Percentiles rank a stretch among this genome's conserved stretches.
Conservation (phyloP, 2,329 filamentous ascomycete genomes). For the Aspergillus pseudoterreus region DNA sequence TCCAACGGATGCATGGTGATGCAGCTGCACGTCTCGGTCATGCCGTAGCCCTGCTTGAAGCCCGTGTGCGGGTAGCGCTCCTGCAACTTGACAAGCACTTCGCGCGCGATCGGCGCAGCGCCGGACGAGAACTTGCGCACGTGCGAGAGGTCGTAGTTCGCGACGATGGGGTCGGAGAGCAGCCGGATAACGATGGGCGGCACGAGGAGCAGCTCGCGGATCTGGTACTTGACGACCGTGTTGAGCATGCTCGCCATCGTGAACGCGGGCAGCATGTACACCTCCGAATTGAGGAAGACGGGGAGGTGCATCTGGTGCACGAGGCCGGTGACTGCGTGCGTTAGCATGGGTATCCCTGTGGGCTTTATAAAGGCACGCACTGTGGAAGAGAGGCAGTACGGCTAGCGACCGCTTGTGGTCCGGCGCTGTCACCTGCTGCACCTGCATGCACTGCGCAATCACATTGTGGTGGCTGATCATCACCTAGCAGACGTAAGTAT, state of each 20-base stretch:
- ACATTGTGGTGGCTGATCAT: slow-evolving; percentile 55
- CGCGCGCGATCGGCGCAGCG: slow-evolving; percentile 55
- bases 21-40: slow-evolving; percentile 64
- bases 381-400: slow-evolving; percentile 60
- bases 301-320: slow-evolving; percentile 62
- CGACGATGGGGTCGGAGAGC: slow-evolving; percentile 46
- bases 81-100: slow-evolving; percentile 55
- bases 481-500: slow-evolving; percentile 26
- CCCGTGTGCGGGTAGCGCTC: slow-evolving; percentile 57
- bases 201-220: slow-evolving; percentile 56
- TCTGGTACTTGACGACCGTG: slow-evolving; percentile 50
- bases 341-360: not conserved
- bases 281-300: slow-evolving; percentile 60
- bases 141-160: slow-evolving; percentile 54
- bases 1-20: slow-evolving; percentile 60
- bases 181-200: slow-evolving; percentile 61
- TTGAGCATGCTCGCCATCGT: slow-evolving; percentile 58
- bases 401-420: slow-evolving; percentile 53
- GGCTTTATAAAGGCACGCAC: slow-evolving; percentile 5
- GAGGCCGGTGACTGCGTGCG: slow-evolving; percentile 53
- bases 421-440: slow-evolving; percentile 50
- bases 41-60: slow-evolving; percentile 65
- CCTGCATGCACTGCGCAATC: slow-evolving; percentile 60
- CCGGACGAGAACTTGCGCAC: slow-evolving; percentile 57
- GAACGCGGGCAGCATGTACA: slow-evolving; percentile 62